Evolutionary conservation across 2,329 filamentous ascomycete genomes (phyloP).

Genomic region (Xylaria sp.): DNA sequence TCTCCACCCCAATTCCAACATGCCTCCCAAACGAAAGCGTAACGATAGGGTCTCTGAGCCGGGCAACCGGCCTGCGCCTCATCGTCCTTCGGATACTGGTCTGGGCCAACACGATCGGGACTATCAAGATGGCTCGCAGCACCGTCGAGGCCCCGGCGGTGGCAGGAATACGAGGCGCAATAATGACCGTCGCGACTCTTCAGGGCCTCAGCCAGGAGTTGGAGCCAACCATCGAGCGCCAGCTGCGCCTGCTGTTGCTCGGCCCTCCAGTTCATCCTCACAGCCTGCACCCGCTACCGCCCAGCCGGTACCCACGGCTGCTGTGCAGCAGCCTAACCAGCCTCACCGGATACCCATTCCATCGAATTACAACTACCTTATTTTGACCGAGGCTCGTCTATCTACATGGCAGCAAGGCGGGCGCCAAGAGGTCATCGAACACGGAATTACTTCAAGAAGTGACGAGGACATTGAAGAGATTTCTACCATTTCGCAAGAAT

Average conservation of each 20-base stretch:
- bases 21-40: constrained; percentile 72
- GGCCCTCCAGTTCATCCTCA: constrained; percentile 55
- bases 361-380: constrained; percentile 75
- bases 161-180: constrained; percentile 59
- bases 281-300: constrained; percentile 46
- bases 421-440: constrained; percentile 73
- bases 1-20: constrained; percentile 48
- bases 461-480: constrained; percentile 76
- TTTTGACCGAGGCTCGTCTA: constrained; percentile 77
- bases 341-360: constrained; percentile 49
- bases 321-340: constrained; percentile 37
- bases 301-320: constrained; percentile 44
- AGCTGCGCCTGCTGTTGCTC: constrained; percentile 49
- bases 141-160: constrained; percentile 57
- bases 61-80: constrained; percentile 67
- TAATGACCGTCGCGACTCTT: constrained; percentile 64
- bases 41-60: constrained; percentile 62
- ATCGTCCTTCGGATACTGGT: constrained; percentile 67
- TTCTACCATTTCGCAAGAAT: constrained; percentile 83
- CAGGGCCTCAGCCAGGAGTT: constrained; percentile 52
- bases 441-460: constrained; percentile 71
- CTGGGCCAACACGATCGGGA: constrained; percentile 69
- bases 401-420: constrained; percentile 75
- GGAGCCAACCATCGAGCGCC: constrained; percentile 45
- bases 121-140: constrained; percentile 53